Percentiles rank a stretch among this genome's conserved stretches.
Conservation (phyloP, 805 yeast species). For the Candida loeiensis region DNA sequence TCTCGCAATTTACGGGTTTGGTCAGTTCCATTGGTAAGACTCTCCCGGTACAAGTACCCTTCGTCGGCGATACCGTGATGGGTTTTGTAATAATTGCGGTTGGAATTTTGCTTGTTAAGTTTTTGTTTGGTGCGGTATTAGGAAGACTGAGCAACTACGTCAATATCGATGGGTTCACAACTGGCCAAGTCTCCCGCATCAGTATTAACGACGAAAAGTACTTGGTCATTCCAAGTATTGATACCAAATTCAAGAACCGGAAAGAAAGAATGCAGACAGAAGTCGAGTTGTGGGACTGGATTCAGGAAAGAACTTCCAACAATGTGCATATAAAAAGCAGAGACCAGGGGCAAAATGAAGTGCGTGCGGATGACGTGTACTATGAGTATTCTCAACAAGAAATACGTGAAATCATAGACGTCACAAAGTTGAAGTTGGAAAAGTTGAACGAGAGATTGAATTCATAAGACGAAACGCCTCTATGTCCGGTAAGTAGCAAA, state of each 20-base stretch:
- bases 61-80: constrained; percentile 18
- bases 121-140: constrained; percentile 17
- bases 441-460: constrained; percentile 22
- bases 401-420: constrained; percentile 42
- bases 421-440: constrained; percentile 43
- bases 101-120: constrained; percentile 14
- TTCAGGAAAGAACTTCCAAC: constrained; percentile 35
- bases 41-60: constrained; percentile 25
- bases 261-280: constrained; percentile 46
- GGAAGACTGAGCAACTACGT: constrained; percentile 11
- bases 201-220: constrained; percentile 34
- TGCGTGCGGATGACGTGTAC: constrained; percentile 2
- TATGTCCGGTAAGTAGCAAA: not conserved
- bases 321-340: constrained; percentile 11
- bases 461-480: too few relatives aligned
- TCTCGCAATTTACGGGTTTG: constrained; percentile 19
- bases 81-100: constrained; percentile 20
- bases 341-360: constrained; percentile 2
- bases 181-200: constrained; percentile 13
- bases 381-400: constrained; percentile 37
- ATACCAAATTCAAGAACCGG: constrained; percentile 25
- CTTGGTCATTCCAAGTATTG: constrained; percentile 39
- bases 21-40: constrained; percentile 23
- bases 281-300: constrained; percentile 71
- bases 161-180: constrained; percentile 9